Evolutionary conservation across 139 green algal genomes (phyloP), one percentile per base, ranked within the genome.

Genomic region (Zygnema cylindricum): DNA sequence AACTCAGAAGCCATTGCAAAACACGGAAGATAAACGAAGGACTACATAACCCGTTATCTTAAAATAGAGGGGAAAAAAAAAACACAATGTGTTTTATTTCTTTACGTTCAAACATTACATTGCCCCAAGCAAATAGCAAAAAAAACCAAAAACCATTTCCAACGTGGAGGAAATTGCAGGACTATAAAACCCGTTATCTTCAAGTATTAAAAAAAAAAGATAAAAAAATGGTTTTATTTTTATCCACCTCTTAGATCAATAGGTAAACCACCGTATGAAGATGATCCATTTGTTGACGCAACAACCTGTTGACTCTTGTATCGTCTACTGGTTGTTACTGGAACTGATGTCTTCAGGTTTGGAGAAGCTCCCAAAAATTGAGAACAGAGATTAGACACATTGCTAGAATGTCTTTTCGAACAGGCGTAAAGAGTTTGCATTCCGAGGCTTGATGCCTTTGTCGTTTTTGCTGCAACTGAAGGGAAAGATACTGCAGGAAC

Each of bases 161-260:
- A n/a, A n/a, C n/a, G n/a, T n/a, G n/a, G n/a, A n/a, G n/a, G n/a
- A n/a, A n/a, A n/a, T n/a, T n/a, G n/a, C n/a, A n/a, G n/a, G n/a
- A n/a, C n/a, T n/a, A n/a, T n/a, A n/a, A n/a, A n/a, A 16, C 49
- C 16, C 16, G 16, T 16, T 25, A 63, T 16, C 49, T 63, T 63
- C 49, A 63, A 63, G 49, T 25, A 25, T 63, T 63, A 63, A 63
- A 7, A 7, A 16, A 7, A 63, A 25, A 25, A 63, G 16, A 63
- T 16, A 25, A 63, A 63, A 7, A 7, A 63, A 63, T 63, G 16
- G 49, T 63, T 7, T 7, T 25, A 63, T 63, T 16, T 63, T 16
- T 35, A 83, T 35, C 41, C 32, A 83, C 76, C 76, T 7, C 76
- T 49, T n/a, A 83, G 32, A 83, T 83, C 76, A 55, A 83, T 69